Conservation (phyloP, 2,329 filamentous ascomycete species). For the Metarhizium humberi region DNA sequence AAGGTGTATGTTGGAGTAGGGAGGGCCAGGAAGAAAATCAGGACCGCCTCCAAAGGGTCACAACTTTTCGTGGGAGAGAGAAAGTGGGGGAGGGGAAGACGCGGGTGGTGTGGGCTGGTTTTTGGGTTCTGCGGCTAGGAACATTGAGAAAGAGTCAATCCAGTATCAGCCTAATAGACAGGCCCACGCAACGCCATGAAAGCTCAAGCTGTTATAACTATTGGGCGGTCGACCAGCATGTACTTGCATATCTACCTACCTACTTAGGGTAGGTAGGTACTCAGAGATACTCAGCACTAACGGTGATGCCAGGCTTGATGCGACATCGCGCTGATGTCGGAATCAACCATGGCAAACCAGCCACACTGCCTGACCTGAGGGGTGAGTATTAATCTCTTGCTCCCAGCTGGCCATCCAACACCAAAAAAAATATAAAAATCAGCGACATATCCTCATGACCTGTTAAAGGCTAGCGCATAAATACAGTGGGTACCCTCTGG, state of each 20-base stretch:
- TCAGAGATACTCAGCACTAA: too few species aligned
- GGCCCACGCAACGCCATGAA: too few species aligned
- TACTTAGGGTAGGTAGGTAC: too few species aligned
- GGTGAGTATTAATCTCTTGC: not conserved
- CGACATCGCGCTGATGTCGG: too few species aligned
- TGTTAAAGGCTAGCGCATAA: not conserved
- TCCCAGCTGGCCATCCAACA: not conserved
- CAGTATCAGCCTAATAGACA: too few species aligned
- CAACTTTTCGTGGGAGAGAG: constrained; percentile 13
- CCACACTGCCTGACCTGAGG: too few species aligned
- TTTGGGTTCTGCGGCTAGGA: not conserved
- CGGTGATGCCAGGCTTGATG: too few species aligned
- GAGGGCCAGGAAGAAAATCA: constrained; percentile 5
- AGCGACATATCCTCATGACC: not conserved
- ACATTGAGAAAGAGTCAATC: too few species aligned
- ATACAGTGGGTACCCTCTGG: not conserved
- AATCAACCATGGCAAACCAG: too few species aligned
- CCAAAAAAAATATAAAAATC: not conserved
- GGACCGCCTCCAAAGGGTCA: constrained; percentile 3
- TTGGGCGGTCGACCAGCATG: too few species aligned
- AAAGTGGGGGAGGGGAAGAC: constrained; percentile 17
- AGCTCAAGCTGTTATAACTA: too few species aligned
- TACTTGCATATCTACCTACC: too few species aligned
- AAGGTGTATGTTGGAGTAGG: not conserved
- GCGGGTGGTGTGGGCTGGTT: not conserved